Conservation (phyloP, 345 rosid genomes). For the Eucalyptus cloeziana region DNA sequence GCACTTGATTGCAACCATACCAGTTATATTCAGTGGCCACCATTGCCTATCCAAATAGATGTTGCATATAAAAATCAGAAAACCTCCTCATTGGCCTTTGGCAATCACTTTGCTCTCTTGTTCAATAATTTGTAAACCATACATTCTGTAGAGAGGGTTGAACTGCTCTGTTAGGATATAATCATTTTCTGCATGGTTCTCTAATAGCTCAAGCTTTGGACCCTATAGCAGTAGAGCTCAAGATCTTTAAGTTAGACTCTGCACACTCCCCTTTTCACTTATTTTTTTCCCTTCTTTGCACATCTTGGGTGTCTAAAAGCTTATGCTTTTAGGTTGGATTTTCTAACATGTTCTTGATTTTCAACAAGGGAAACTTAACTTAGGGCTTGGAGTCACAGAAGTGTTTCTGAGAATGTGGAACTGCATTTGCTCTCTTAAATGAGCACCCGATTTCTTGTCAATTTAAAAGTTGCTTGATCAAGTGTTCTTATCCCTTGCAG, state of each 20-base stretch:
- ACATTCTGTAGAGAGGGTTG: neutral
- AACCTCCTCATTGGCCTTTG: neutral
- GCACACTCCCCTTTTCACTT: neutral
- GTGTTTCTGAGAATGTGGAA: neutral
- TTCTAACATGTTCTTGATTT: neutral
- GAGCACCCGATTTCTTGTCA: neutral
- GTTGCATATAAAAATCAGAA: neutral
- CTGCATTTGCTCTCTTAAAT: neutral
- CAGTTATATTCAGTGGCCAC: neutral
- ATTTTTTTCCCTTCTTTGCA: neutral
- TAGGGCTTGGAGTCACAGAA: neutral
- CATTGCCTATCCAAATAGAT: neutral
- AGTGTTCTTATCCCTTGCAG: slow-evolving; percentile 19
- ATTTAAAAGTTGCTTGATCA: neutral
- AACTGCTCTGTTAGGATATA: neutral
- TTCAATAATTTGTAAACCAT: neutral
- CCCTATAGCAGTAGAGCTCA: neutral
- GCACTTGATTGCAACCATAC: neutral
- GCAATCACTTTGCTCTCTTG: neutral
- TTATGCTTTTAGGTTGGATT: neutral
- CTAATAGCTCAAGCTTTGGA: neutral
- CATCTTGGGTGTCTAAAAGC: neutral
- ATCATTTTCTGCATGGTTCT: neutral
- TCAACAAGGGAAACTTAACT: neutral
- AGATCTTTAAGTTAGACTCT: neutral